Evolutionary conservation across 2,329 filamentous ascomycete genomes (phyloP), one percentile per base, ranked within the genome.

Genomic region (Xylariaceae sp.): DNA sequence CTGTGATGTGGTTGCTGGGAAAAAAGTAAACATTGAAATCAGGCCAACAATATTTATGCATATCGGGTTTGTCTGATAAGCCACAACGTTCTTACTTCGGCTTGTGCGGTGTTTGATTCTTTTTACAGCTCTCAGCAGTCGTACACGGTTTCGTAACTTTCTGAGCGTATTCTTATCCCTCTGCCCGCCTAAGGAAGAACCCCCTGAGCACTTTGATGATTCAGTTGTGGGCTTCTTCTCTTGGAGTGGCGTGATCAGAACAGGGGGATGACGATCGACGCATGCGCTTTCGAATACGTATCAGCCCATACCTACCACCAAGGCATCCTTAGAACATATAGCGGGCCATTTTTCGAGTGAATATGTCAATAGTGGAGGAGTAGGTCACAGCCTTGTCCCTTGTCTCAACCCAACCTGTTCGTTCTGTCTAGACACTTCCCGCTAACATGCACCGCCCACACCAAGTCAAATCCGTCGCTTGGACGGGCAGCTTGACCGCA

Each of bases 401-500:
- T 15, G 6, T 24, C 21, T 67, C 31, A 33, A 24, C 21, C 50
- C 40, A 38, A 43, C 46, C 39, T 49, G 4, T 15, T 34, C 34
- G 11, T 17, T 15, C 12, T 31, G 9, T 15, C 23, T 50, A 43
- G 38, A 26, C 41, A 33, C 9, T 38, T 34, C 19, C 38, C 42
- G 28, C 46, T 47, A 33, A 43, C 39, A 38, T 6, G 29, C n/a
- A n/a, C 19, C 2, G 36, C n/a, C 31, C 18, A 34, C 36, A 17
- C 35, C 32, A 38, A 51, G 49, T 57, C 77, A 80, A 61, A 71
- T 83, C 46, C 74, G 76, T 55, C 73, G 73, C 45, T 65, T 83
- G 41, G 79, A 83, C 61, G 70, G 74, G 51, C 78, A 82, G 56
- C 71, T 85, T 43, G 79, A 84, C 58, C 74, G 76, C 43, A 71